Percentiles rank a stretch among this genome's conserved stretches.
Conservation (phyloP, 768 basidiomycete species). For the Leucocoprinus sp. region DNA sequence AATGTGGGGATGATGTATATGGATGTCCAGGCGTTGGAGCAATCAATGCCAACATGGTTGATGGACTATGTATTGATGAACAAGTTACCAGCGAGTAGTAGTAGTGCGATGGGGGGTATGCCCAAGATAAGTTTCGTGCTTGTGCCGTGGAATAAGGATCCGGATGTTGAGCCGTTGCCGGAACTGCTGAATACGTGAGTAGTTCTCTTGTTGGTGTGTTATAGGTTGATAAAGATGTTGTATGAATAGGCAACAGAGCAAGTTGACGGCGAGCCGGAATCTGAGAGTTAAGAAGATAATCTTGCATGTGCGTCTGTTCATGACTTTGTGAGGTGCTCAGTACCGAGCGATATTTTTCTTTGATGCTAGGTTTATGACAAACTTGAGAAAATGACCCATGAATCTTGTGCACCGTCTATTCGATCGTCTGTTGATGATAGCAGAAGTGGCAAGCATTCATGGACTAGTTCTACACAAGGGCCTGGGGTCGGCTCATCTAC, state of each 20-base stretch:
- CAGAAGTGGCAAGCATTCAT: conserved; percentile 16
- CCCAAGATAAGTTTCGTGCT: conserved; percentile 87
- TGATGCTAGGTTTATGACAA: conserved; percentile 70
- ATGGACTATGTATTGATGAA: conserved; percentile 78
- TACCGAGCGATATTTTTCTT: not conserved
- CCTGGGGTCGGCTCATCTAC: not conserved
- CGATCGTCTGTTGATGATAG: conserved; percentile 30
- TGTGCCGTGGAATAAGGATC: conserved; percentile 65
- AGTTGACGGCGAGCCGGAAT: conserved; percentile 82
- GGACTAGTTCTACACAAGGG: not conserved
- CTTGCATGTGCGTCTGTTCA: conserved; percentile 51
- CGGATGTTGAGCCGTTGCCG: conserved; percentile 54
- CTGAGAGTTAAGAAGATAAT: conserved; percentile 82
- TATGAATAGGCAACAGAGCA: conserved; percentile 55
- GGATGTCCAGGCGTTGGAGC: conserved; percentile 50
- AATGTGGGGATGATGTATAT: conserved; percentile 44
- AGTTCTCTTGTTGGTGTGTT: not conserved
- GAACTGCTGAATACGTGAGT: conserved; percentile 83
- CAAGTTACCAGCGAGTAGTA: conserved; percentile 32
- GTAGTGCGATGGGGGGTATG: conserved; percentile 25
- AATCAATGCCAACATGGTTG: conserved; percentile 80
- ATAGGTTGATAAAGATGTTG: conserved; percentile 4
- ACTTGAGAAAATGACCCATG: conserved; percentile 46
- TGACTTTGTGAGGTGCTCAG: not conserved
- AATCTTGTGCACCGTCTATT: conserved; percentile 23